These are phyloP conservation scores for Bryum argenteum DNA, from an alignment of 225 moss, liverwort and hornwort genomes.

Conservation along the genomic window DNA sequence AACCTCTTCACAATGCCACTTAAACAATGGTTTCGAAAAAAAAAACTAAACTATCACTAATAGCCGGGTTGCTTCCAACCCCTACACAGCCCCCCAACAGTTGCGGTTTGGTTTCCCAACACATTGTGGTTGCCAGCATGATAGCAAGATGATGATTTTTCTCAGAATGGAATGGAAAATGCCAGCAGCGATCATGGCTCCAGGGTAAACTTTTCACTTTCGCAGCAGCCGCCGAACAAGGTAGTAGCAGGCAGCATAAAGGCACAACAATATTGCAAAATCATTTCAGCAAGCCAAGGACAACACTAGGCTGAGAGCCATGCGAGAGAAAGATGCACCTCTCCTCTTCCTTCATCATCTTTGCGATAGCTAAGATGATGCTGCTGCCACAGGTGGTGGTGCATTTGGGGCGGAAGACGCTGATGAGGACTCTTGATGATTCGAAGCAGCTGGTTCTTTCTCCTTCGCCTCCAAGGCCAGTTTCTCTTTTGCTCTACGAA, in stretches of 20 bases:
- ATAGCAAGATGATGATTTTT: constrained; percentile 29
- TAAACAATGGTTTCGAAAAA: constrained; percentile 53
- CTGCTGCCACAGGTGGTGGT: constrained; percentile 1
- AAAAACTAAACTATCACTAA: constrained; percentile 44
- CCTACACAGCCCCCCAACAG: constrained; percentile 47
- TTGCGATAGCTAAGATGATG: constrained; percentile 45
- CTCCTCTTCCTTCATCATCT: neutral
- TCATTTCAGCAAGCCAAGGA: constrained; percentile 28
- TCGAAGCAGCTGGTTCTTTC: constrained; percentile 47
- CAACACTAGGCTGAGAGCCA: constrained; percentile 29
- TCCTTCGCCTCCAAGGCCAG: constrained; percentile 77
- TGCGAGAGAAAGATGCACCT: constrained; percentile 30
- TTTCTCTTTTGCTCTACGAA: constrained; percentile 79
- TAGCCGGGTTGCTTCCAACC: constrained; percentile 67
- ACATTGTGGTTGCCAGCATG: constrained; percentile 44
- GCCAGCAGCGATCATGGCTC: constrained; percentile 25
- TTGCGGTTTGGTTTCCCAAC: constrained; percentile 43
- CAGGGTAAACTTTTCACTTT: constrained; percentile 19
- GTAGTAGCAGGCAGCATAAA: constrained; percentile 26
- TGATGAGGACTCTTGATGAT: constrained; percentile 43
- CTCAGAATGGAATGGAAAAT: neutral
- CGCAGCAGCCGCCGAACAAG: constrained; percentile 10
- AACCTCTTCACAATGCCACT: constrained; percentile 63
- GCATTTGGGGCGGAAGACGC: constrained; percentile 15
- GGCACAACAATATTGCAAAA: neutral